phyloP scores from a whole-genome alignment of 192 early-diverging fungal species.

The Mortierella hygrophila region DNA sequence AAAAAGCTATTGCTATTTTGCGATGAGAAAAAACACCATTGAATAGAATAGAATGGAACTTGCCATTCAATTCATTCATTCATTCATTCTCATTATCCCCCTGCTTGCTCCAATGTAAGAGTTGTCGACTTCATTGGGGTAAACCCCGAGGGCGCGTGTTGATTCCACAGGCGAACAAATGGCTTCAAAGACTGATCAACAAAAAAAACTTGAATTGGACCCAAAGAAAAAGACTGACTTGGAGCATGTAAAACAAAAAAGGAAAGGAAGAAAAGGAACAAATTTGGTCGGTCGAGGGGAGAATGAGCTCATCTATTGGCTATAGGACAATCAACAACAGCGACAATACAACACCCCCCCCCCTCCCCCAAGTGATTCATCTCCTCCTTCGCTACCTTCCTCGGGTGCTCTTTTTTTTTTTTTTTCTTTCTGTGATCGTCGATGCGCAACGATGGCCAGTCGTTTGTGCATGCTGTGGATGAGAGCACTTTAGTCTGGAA shows the following conservation, averaged over 20 bases:
- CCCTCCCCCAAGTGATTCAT: slow-evolving; percentile 4
- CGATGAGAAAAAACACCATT: background rate
- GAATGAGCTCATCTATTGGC: background rate
- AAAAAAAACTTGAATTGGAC: background rate
- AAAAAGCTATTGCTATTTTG: background rate
- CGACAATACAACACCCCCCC: background rate
- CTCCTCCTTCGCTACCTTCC: background rate
- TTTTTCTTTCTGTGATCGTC: slow-evolving; percentile 1
- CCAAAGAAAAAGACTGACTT: background rate
- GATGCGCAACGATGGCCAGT: slow-evolving; percentile 35
- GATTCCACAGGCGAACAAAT: background rate
- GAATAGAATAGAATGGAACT: background rate
- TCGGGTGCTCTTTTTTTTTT: background rate
- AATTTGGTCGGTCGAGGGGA: too few species aligned
- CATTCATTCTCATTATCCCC: background rate
- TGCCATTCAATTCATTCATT: background rate
- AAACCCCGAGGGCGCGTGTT: slow-evolving; percentile 26
- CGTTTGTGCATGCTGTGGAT: slow-evolving; percentile 42
- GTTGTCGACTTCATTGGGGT: background rate
- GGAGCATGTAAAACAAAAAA: too few species aligned
- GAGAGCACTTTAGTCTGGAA: background rate
- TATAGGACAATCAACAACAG: background rate
- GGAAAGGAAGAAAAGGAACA: too few species aligned
- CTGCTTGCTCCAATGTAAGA: background rate
- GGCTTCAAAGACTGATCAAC: background rate